A percentile compares a stretch with the other conserved stretches of the same genome.
Evolutionary conservation across 768 basidiomycete genomes (phyloP).

Genomic region (Leccinum truebloodii): DNA sequence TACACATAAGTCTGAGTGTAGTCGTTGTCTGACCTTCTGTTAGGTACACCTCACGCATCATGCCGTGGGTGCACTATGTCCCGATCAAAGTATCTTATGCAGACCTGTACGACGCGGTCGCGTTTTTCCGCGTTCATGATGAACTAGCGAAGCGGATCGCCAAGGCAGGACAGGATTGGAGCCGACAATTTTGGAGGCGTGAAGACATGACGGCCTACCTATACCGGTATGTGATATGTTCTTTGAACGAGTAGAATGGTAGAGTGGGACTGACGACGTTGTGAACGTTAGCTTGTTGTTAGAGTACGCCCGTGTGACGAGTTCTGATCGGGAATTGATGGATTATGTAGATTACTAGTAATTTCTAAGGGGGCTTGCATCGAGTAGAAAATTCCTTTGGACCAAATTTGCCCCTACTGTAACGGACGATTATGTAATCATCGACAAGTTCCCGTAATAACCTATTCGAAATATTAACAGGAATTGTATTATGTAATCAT

Average conservation of each 20-base stretch:
- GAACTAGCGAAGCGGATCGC: constrained; percentile 59
- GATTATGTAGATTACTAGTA: constrained; percentile 29
- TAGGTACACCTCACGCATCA: constrained; percentile 58
- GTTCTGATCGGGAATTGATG: constrained; percentile 46
- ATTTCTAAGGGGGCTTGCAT: too few relatives aligned
- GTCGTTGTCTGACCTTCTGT: not conserved
- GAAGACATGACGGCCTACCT: constrained; percentile 62
- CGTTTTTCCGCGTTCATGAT: constrained; percentile 76
- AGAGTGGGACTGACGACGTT: not conserved
- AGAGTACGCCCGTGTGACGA: constrained; percentile 57
- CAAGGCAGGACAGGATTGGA: constrained; percentile 56
- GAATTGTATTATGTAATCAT: too few relatives aligned
- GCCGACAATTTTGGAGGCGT: constrained; percentile 53
- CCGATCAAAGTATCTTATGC: constrained; percentile 65
- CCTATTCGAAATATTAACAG: too few relatives aligned
- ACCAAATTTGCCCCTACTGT: too few relatives aligned
- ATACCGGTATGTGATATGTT: constrained; percentile 44
- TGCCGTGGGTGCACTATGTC: constrained; percentile 75
- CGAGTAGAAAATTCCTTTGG: too few relatives aligned
- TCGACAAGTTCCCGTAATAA: too few relatives aligned
- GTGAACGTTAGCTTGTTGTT: constrained; percentile 43
- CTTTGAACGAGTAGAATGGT: not conserved
- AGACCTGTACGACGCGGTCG: constrained; percentile 68
- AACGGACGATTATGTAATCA: too few relatives aligned
- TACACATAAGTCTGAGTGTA: not conserved